Base-by-base conservation (phyloP, 1,139 yeast species). In the Tardiomyces blankii region DNA sequence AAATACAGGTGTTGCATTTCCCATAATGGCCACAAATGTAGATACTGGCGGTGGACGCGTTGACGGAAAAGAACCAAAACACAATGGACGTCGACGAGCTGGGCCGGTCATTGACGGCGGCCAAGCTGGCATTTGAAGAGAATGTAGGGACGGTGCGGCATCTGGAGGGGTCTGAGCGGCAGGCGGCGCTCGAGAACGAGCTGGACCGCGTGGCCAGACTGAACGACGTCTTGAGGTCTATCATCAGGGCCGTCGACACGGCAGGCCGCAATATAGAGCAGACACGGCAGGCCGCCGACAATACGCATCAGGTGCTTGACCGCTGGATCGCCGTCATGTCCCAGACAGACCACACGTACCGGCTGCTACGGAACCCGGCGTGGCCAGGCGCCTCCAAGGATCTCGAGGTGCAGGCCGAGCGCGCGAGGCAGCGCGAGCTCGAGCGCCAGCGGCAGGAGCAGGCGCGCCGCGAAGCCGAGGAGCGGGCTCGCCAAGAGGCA, bases 291-390 rank as follows among this genome's bases (percentile, higher is more conserved):
- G 53, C 64, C 23, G 54, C 64, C 3, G 48, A 48, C 38, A 61
- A 61, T 43, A 60, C 66, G n/a, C 60, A 65, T 46, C 51, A 49
- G 33, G 49, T 64, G 39, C 54, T 64, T n/a, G 60, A 62, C 43
- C 49, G 53, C 44, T 64, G 67, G 66, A 57, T 61, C 19, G 51
- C 56, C 39, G 60, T 64, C 39, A 51, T 64, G 28, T 62, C 67
- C 3, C 66, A 64, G 42, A 57, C 68, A 1, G 65, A 62, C 42
- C 66, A 62, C 42, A 63, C 65, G 7, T 63, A 63, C 35, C 50
- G 55, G 18, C 52, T 65, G 23, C 46, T 65, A 39, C 49, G 54
- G 16, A 54, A 60, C 41, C 49, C 50, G 6, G 39, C 46, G n/a
- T 64, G 68, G 68, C 61, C 57, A 13, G 68, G 68, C 2, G 47